Conservation (phyloP, 352 stramenopile genomes). For the Globisporangium abappressorium region DNA sequence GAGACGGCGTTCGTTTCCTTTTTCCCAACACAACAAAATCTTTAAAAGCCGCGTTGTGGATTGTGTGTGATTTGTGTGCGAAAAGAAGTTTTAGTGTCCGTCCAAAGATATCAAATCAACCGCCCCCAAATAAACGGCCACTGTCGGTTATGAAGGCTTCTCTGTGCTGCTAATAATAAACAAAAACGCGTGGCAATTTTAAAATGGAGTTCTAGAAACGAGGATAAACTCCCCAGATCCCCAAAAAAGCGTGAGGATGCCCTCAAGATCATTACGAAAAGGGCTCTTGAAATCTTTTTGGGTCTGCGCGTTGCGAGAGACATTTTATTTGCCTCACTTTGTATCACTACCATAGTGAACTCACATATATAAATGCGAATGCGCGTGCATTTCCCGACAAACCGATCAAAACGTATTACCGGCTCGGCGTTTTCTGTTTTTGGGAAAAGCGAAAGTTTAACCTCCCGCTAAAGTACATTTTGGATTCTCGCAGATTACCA, state of each 20-base stretch:
- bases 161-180: neutral
- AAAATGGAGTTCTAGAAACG: no score
- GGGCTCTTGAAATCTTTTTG: no score
- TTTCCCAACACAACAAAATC: no score
- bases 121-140: neutral
- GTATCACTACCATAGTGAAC: no score
- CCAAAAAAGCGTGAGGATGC: no score
- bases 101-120: neutral
- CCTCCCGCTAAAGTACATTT: neutral
- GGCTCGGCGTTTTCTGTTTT: neutral
- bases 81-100: neutral
- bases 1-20: neutral
- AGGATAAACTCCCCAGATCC: no score
- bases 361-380: neutral
- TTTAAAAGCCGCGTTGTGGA: neutral
- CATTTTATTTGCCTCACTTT: no score
- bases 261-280: no score
- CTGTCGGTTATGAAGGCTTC: neutral
- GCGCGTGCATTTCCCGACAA: neutral
- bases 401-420: neutral
- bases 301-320: no score
- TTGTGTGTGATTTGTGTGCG: neutral
- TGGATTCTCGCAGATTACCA: neutral
- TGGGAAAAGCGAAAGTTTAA: conserved; percentile 5
- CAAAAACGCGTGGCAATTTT: no score